A percentile compares a stretch with the other conserved stretches of the same genome.
Evolutionary conservation across 106 monocot genomes (phyloP).

Genomic region (Dioscorea dumetorum): DNA sequence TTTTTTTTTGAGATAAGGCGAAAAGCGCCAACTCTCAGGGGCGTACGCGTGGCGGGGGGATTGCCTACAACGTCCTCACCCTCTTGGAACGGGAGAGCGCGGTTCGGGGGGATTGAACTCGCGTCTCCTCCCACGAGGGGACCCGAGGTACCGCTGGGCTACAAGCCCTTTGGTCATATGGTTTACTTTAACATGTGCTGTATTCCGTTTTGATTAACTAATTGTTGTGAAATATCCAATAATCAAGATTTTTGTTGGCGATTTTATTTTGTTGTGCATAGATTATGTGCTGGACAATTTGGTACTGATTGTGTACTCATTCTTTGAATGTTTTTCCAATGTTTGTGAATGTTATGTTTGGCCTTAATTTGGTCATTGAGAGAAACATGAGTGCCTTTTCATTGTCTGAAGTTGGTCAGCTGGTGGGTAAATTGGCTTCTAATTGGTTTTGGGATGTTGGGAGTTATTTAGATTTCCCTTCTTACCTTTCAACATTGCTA

Average conservation of each 20-base stretch:
- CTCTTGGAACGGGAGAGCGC: no score
- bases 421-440: background rate
- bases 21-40: no score
- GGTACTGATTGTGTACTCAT: background rate
- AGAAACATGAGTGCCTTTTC: background rate
- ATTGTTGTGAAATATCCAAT: slow-evolving; percentile 29
- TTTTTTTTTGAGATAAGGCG: no score
- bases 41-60: no score
- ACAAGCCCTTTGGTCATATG: no score
- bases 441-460: background rate
- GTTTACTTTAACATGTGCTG: slow-evolving; percentile 56
- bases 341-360: background rate
- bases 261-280: no score
- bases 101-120: no score
- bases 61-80: no score
- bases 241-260: no score
- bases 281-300: no score
- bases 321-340: background rate
- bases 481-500: slow-evolving; percentile 66
- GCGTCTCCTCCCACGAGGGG: no score
- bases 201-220: slow-evolving; percentile 34
- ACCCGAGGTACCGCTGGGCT: no score
- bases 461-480: slow-evolving; percentile 16
- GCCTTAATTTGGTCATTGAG: background rate
- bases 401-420: background rate